Evolutionary conservation across 371 early-diverging fungal species (phyloP).

Genomic region (Apophysomyces variabilis): DNA sequence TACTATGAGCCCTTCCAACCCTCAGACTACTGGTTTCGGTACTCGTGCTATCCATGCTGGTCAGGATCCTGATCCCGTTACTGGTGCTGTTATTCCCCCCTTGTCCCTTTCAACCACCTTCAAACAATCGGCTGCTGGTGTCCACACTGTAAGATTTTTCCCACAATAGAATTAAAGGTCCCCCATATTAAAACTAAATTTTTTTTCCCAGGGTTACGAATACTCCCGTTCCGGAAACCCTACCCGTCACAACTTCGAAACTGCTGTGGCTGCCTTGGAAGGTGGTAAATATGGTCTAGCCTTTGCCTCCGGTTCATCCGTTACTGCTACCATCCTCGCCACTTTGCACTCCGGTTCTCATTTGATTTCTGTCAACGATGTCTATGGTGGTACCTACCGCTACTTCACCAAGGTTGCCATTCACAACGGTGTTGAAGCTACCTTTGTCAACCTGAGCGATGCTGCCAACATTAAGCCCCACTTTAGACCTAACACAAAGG

Average conservation of each 20-base stretch:
- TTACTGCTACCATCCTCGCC: conserved; percentile 88
- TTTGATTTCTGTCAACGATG: conserved; percentile 92
- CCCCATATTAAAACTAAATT: not conserved
- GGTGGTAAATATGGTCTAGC: conserved; percentile 89
- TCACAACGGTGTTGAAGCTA: conserved; percentile 70
- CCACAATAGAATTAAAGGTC: conserved; percentile 16
- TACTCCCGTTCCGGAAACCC: conserved; percentile 98
- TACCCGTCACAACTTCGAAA: conserved; percentile 88
- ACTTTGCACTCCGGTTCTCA: conserved; percentile 80
- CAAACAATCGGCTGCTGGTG: conserved; percentile 90
- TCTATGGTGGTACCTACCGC: conserved; percentile 97
- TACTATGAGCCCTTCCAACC: conserved; percentile 25
- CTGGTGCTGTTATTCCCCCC: conserved; percentile 95
- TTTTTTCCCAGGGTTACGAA: conserved; percentile 78
- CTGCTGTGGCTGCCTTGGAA: conserved; percentile 91
- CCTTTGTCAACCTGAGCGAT: conserved; percentile 88
- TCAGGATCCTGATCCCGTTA: conserved; percentile 82
- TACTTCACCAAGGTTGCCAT: conserved; percentile 95
- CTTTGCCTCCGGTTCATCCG: conserved; percentile 94
- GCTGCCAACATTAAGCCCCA: conserved; percentile 69
- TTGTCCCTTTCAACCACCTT: conserved; percentile 96
- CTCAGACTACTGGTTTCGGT: conserved; percentile 66
- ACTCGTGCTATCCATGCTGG: conserved; percentile 95
- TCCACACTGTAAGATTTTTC: conserved; percentile 71
- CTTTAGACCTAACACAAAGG: conserved; percentile 78